These are phyloP conservation scores for Onygena corvina DNA, from an alignment of 2,329 filamentous ascomycete species.

Conservation along the genomic window DNA sequence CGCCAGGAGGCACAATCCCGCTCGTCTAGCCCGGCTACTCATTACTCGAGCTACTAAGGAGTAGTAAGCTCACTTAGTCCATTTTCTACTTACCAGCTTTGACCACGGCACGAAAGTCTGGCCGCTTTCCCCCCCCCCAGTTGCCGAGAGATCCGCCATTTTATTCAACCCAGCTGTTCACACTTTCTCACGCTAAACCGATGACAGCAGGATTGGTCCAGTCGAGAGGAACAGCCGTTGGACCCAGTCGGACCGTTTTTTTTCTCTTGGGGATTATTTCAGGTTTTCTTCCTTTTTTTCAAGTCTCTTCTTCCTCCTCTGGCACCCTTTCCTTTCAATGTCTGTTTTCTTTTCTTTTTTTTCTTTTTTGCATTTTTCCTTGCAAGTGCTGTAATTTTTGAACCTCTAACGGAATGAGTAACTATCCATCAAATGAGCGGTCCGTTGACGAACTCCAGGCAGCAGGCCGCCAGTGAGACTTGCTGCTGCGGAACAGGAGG, in stretches of 20 bases:
- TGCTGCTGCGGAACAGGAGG: no score
- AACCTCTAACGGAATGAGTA: no score
- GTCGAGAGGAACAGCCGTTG: neutral
- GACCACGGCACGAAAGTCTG: neutral
- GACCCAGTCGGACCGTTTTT: slow-evolving; percentile 5
- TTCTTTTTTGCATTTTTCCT: no score
- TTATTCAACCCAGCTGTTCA: neutral
- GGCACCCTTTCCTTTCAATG: no score
- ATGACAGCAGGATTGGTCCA: neutral
- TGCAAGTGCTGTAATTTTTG: no score
- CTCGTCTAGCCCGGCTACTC: no score
- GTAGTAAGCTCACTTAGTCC: no score
- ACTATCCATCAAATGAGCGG: no score
- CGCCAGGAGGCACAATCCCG: neutral
- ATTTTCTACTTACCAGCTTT: neutral
- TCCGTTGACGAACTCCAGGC: no score
- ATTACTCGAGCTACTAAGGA: no score
- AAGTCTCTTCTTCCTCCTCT: neutral
- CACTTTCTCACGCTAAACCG: neutral
- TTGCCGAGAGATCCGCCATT: slow-evolving; percentile 4
- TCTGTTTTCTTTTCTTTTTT: neutral
- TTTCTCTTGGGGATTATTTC: neutral
- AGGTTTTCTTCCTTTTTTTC: neutral
- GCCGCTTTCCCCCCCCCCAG: no score
- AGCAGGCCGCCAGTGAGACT: no score